Evolutionary conservation across 2,329 filamentous ascomycete species (phyloP), one percentile per base, ranked within the genome.

Genomic region (Cephalotrichum gorgonifer): DNA sequence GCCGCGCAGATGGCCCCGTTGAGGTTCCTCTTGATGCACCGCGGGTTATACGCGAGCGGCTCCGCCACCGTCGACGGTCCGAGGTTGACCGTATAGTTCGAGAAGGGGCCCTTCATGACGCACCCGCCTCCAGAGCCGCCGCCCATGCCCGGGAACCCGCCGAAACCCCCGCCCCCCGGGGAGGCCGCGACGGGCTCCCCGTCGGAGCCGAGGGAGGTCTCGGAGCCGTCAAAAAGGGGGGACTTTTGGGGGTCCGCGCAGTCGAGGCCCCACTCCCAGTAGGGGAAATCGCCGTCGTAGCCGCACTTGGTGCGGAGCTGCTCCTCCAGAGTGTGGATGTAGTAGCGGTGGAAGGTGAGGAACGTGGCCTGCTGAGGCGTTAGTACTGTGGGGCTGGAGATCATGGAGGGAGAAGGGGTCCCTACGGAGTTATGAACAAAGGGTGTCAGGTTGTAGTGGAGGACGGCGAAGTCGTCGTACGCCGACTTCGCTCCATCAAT

Each of bases 151-250:
- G 39, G 39, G 41, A 53, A 47, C 2, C 57, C 54, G 33, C 51
- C 44, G 9, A 50, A 54, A 26, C 55, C 57, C n/a, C 58, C 57
- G 43, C 60, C 54, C 31, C 57, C 55, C 3, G 56, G 51, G 3
- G 58, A 57, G 9, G 60, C 60, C 0, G 53, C 54, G 38, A 63
- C 53, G 53, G 58, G 62, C 47, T 63, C 59, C 22, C 73, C 72
- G 50, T 76, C 69, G 14, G 71, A 70, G 12, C 68, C 67, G 61
- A 75, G 56, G 47, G 64, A 68, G 52, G 66, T 70, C 2, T 62
- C 62, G 50, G 68, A 67, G 49, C 76, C 76, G 54, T 75, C 71
- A 54, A 81, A 77, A 39, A 77, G 57, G 23, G 73, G 71, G 0
- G 74, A 76, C 51, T 68, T 62, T 42, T 59, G 51, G 50, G 68